These are phyloP conservation scores for Hyphopichia fennica DNA, from an alignment of 1,139 yeast species.

Conservation along the genomic window DNA sequence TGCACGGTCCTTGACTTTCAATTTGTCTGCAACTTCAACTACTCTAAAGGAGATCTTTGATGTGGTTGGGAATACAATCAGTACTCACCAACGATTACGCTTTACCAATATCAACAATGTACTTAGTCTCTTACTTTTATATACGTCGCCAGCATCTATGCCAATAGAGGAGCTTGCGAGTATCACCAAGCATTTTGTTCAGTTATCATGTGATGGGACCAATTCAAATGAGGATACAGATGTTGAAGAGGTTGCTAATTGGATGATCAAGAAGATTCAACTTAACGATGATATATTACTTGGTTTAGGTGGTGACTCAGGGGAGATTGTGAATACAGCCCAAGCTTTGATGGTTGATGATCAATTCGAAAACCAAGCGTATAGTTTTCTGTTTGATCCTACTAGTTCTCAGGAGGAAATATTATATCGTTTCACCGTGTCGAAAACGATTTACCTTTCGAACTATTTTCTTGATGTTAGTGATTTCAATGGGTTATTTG, in stretches of 20 bases:
- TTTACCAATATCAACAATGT: slow-evolving; percentile 10
- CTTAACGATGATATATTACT: background rate
- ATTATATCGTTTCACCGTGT: slow-evolving; percentile 22
- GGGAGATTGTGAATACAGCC: slow-evolving; percentile 13
- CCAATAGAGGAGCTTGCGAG: slow-evolving; percentile 5
- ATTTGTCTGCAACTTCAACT: background rate
- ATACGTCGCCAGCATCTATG: slow-evolving; percentile 13
- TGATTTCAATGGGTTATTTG: slow-evolving; percentile 16
- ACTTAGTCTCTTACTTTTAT: slow-evolving; percentile 13
- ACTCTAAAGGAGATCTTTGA: slow-evolving; percentile 2
- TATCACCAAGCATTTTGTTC: background rate
- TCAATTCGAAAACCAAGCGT: slow-evolving; percentile 2
- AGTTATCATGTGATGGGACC: background rate
- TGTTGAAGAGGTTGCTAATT: slow-evolving; percentile 18
- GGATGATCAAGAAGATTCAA: slow-evolving; percentile 7
- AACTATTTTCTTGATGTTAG: slow-evolving; percentile 18
- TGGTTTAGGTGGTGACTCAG: background rate
- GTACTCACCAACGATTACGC: background rate
- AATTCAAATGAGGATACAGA: slow-evolving; percentile 11
- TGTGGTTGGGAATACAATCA: slow-evolving; percentile 3
- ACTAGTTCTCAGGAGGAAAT: slow-evolving; percentile 3
- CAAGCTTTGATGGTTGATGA: slow-evolving; percentile 12
- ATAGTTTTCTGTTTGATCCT: slow-evolving; percentile 1
- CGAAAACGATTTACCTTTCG: slow-evolving; percentile 22
- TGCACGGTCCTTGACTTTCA: slow-evolving; percentile 7